Conservation (phyloP, 257 asterid genomes). For the Jaltomata sinuosa region DNA sequence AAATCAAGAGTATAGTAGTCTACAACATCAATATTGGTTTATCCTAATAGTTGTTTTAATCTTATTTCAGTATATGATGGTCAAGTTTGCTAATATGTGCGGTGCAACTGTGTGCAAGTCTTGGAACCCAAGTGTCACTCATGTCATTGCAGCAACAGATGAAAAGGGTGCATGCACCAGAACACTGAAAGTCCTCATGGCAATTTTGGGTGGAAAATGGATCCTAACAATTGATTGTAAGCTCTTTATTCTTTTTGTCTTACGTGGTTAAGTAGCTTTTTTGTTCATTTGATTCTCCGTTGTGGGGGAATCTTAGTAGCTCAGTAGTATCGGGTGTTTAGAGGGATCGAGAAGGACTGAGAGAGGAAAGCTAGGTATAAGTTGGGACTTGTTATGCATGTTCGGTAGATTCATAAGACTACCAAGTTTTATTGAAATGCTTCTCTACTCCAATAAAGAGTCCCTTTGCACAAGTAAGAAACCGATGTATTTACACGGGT, state of each 20-base stretch:
- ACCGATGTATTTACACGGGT: neutral
- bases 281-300: neutral
- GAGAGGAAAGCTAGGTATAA: neutral
- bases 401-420: neutral
- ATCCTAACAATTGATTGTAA: slow-evolving; percentile 70
- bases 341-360: neutral
- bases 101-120: slow-evolving; percentile 63
- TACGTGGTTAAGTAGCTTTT: neutral
- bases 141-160: slow-evolving; percentile 81
- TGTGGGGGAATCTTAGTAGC: neutral
- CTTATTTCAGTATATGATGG: slow-evolving; percentile 38
- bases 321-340: neutral
- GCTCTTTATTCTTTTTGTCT: slow-evolving; percentile 9
- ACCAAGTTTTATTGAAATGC: neutral
- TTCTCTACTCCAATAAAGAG: neutral
- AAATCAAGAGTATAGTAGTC: neutral
- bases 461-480: neutral
- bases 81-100: slow-evolving; percentile 38
- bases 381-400: too few species aligned
- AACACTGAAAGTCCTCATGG: slow-evolving; percentile 87
- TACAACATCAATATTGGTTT: neutral
- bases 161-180: slow-evolving; percentile 74
- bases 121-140: slow-evolving; percentile 75
- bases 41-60: slow-evolving; percentile 4
- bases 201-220: slow-evolving; percentile 80